Evolutionary conservation across 2,329 filamentous ascomycete genomes (phyloP), one percentile per base, ranked within the genome.

Genomic region (Pseudocercospora crystallina): DNA sequence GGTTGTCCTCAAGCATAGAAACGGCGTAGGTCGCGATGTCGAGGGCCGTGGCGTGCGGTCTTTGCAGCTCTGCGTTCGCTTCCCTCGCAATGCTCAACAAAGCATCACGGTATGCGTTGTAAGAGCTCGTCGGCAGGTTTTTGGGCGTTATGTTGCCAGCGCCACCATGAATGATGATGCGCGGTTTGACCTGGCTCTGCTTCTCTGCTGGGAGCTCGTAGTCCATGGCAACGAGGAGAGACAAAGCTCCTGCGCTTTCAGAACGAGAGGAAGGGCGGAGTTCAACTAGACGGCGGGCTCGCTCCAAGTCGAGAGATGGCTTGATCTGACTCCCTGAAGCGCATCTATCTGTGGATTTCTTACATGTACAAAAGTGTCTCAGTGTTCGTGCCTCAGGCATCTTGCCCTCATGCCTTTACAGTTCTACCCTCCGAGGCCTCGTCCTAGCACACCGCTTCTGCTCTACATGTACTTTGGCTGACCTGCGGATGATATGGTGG

Each of bases 11-110:
- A 12, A 96, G 80, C 20, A 85, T 77, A 1, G 77, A 74, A 9
- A 95, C 89, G 38, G 90, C 90, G 67, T 85, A 81, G 1, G 86
- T 85, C 1, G 89, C 89, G 1, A 84, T 80, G 48, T 89, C 84
- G 11, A 96, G 78, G 0, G 90, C 87, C 0, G 78, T 78, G 8
- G 80, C 79, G 2, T 57, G 56, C 0, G 68, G 65, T 3, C 61
- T 44, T 1, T 43, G 36, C 0, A 77, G 67, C 3, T 61, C 51
- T 0, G 50, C 15, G 8, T 64, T 49, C 1, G 71, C 61, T 17
- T 59, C 43, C 8, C 56, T 13, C 2, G 76, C 58, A 45, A 75
- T 72, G 2, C 32, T 42, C 2, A 69, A 63, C 2, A 77, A 69
- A 1, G 74, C 69, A 5, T 59, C 33, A 20, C 67, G 65, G 52